Evolutionary conservation across 768 basidiomycete species (phyloP).

Genomic region (Tremella fuciformis): DNA sequence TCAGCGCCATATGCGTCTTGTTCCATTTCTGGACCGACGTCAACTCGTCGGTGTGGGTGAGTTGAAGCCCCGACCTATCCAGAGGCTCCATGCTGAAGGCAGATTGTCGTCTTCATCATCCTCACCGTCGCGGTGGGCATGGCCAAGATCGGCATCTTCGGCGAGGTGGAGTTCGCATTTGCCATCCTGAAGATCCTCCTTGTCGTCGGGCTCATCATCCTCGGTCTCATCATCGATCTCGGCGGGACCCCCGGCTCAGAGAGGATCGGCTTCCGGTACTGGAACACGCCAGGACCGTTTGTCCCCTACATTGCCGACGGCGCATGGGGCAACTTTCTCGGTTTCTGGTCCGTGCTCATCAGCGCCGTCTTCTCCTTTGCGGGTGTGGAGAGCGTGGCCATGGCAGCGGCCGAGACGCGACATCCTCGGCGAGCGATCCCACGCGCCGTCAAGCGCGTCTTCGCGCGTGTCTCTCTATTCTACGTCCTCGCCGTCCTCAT

Average conservation of each 20-base stretch:
- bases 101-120: conserved; percentile 73
- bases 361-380: conserved; percentile 86
- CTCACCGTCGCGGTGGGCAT: conserved; percentile 64
- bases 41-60: conserved; percentile 68
- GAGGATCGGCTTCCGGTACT: conserved; percentile 59
- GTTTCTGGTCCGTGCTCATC: conserved; percentile 66
- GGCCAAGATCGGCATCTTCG: conserved; percentile 52
- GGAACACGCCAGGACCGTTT: conserved; percentile 70
- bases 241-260: conserved; percentile 77
- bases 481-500: conserved; percentile 49
- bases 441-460: conserved; percentile 66
- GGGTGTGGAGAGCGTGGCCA: conserved; percentile 82
- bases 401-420: conserved; percentile 63
- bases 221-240: conserved; percentile 72
- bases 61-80: conserved; percentile 55
- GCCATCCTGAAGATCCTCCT: conserved; percentile 79
- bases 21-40: conserved; percentile 50
- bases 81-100: conserved; percentile 59
- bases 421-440: conserved; percentile 71
- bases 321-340: conserved; percentile 70
- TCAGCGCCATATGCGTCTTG: not conserved
- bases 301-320: conserved; percentile 66
- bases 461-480: conserved; percentile 74
- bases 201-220: conserved; percentile 56
- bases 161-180: conserved; percentile 21